Conservation (phyloP, 768 basidiomycete species). For the Suillus occidentalis region DNA sequence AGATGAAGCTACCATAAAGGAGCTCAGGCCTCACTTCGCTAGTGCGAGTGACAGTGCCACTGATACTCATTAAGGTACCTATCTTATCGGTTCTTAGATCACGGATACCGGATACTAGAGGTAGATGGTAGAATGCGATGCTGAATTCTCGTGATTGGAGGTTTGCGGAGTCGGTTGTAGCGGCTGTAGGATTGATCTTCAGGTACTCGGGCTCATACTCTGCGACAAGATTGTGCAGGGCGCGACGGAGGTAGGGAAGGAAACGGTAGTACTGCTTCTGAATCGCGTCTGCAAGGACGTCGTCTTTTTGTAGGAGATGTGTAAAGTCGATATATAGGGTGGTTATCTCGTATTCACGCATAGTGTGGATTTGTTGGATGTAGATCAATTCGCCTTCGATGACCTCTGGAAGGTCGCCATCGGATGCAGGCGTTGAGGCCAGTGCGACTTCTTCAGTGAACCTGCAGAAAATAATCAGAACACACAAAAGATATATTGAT, state of each 20-base stretch:
- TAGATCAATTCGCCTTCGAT: slow-evolving; percentile 73
- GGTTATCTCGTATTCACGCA: slow-evolving; percentile 92
- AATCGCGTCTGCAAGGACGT: slow-evolving; percentile 91
- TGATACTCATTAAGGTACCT: slow-evolving; percentile 91
- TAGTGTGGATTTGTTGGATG: slow-evolving; percentile 89
- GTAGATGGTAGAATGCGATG: slow-evolving; percentile 93
- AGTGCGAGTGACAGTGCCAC: slow-evolving; percentile 95
- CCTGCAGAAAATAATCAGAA: slow-evolving; percentile 38
- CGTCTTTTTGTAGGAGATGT: slow-evolving; percentile 87
- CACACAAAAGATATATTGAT: neutral
- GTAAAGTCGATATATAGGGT: slow-evolving; percentile 96
- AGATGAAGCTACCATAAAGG: slow-evolving; percentile 90
- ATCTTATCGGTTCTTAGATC: slow-evolving; percentile 92
- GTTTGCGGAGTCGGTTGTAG: slow-evolving; percentile 82
- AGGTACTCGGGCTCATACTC: slow-evolving; percentile 92
- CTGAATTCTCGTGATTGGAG: slow-evolving; percentile 92
- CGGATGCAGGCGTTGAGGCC: slow-evolving; percentile 77
- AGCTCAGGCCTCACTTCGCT: slow-evolving; percentile 97
- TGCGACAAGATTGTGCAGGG: slow-evolving; percentile 85
- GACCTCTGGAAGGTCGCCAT: slow-evolving; percentile 57
- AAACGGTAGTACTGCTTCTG: slow-evolving; percentile 96
- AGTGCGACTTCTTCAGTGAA: slow-evolving; percentile 82
- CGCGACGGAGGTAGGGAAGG: slow-evolving; percentile 89
- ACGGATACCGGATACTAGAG: slow-evolving; percentile 91
- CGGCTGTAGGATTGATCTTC: slow-evolving; percentile 90